Base-by-base conservation (phyloP, 352 stramenopile species). In the Globisporangium megalacanthum region DNA sequence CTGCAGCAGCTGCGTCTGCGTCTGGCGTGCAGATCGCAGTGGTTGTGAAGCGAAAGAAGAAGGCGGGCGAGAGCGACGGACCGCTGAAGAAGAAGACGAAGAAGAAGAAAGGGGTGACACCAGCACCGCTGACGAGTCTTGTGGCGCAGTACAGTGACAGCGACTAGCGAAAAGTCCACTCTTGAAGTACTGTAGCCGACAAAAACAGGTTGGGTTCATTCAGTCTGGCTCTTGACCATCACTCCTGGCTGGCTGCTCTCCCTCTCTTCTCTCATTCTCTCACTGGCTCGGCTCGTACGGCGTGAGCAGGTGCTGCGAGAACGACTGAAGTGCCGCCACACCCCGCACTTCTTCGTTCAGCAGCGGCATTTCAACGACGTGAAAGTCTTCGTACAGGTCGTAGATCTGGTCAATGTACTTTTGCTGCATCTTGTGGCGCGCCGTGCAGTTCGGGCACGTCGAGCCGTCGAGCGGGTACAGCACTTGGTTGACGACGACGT, bases 371-470 rank as follows among this genome's bases (percentile, higher is more conserved):
- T 99, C 85, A 4, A 98, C 85, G n/a, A 99, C 96, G 77, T 99
- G 96, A 70, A 99, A 99, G 66, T 99, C 97, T 66, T 92, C 84
- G 76, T 99, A 99, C 39, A 99, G 75, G 77, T 99, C 97, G 75
- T 99, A 99, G 72, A 99, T 99, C 79, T 99, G 97, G 62, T 98
- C 95, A 65, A 99, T 98, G 81, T 99, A 99, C 77, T 99, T 99
- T 76, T 99, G 96, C 83, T 99, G 97, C 97, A 99, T 99, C 73
- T 96, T 93, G 65, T 99, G 98, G 66, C 97, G 88, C 17, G 97
- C 94, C 53, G 90, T 83, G 70, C 96, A 98, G 86, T 98, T 99
- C 66, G 86, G 89, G 75, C 85, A 94, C 31, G 66, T 76, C 49
- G 80, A 87, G 46, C 65, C 71, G 45, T 80, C 70, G 49, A 89